These are phyloP conservation scores for Epichloe uncinata DNA, from an alignment of 2,329 filamentous ascomycete species.

Conservation along the genomic window DNA sequence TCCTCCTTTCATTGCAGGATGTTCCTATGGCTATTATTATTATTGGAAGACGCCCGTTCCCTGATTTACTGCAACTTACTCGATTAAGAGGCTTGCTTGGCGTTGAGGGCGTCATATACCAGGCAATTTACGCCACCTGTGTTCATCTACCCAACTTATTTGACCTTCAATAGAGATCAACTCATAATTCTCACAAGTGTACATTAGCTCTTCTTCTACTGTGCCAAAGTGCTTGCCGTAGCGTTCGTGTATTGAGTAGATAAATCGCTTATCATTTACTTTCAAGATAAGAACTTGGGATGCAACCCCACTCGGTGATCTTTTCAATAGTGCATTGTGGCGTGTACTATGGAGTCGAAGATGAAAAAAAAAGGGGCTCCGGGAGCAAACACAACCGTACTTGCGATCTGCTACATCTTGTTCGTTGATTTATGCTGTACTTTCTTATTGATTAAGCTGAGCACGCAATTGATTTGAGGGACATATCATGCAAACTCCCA, in stretches of 20 bases:
- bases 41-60: neutral
- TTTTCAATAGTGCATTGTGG: neutral
- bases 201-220: neutral
- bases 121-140: slow-evolving; percentile 3
- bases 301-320: too few relatives aligned
- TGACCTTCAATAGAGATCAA: neutral
- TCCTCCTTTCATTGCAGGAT: neutral
- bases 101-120: slow-evolving; percentile 8
- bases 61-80: slow-evolving; percentile 1
- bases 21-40: neutral
- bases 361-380: too few relatives aligned
- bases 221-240: neutral
- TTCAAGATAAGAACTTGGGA: too few relatives aligned
- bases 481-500: too few relatives aligned
- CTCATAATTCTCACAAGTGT: neutral
- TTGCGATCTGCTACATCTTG: too few relatives aligned
- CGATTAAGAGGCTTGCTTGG: slow-evolving; percentile 1
- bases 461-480: too few relatives aligned
- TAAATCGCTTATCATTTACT: neutral
- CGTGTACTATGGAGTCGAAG: neutral
- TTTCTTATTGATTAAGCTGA: too few relatives aligned
- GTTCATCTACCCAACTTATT: neutral
- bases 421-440: too few relatives aligned
- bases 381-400: too few relatives aligned
- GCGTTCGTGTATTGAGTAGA: neutral